These are phyloP conservation scores for Ustilaginoidea virens DNA, from an alignment of 2,329 filamentous ascomycete species.

Conservation along the genomic window DNA sequence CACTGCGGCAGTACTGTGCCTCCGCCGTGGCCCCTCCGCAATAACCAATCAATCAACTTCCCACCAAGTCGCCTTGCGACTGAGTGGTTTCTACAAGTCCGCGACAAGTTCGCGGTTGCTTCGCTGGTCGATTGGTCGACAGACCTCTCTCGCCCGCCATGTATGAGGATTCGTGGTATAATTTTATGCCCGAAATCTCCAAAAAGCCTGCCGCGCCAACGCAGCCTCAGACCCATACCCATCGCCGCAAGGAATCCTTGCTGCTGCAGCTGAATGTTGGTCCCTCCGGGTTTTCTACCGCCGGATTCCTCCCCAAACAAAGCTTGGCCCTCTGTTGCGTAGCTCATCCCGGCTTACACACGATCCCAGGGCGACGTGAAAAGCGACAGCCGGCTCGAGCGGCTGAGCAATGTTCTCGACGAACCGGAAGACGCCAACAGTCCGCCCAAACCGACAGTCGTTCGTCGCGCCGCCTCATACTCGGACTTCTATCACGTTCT, in stretches of 20 bases:
- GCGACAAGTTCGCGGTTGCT: slow-evolving; percentile 1
- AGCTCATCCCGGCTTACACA: slow-evolving; percentile 10
- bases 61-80: no score
- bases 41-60: no score
- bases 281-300: slow-evolving; percentile 8
- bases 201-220: slow-evolving; percentile 29
- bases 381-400: slow-evolving; percentile 31
- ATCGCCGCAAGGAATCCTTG: slow-evolving; percentile 54
- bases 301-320: not conserved
- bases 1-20: no score
- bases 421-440: slow-evolving; percentile 37
- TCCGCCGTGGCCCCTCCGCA: no score
- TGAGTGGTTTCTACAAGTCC: slow-evolving; percentile 12
- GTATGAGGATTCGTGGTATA: slow-evolving; percentile 81
- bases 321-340: no score
- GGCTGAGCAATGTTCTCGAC: slow-evolving; percentile 43
- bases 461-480: slow-evolving; percentile 56
- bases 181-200: slow-evolving; percentile 49
- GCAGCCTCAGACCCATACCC: slow-evolving; percentile 39
- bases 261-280: slow-evolving; percentile 50
- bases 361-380: slow-evolving; percentile 38
- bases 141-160: slow-evolving; percentile 26
- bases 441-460: slow-evolving; percentile 50
- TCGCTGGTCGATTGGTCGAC: slow-evolving; percentile 1
- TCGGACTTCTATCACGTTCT: slow-evolving; percentile 59